Evolutionary conservation across 768 basidiomycete genomes (phyloP).

Genomic region (Sarcodon aspratus): DNA sequence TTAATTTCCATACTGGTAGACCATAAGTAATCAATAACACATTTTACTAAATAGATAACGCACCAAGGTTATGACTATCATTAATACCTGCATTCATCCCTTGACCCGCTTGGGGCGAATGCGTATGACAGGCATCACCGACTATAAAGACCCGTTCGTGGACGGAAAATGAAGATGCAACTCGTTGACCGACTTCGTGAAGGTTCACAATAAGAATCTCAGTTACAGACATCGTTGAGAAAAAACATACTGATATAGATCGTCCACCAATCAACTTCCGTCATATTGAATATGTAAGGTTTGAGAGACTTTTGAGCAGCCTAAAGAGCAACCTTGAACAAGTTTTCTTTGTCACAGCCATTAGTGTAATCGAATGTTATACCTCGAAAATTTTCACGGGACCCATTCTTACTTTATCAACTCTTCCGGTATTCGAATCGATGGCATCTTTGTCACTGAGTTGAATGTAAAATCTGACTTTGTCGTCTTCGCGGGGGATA

Average conservation of each 20-base stretch:
- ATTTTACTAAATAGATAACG: background rate
- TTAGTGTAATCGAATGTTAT: conserved; percentile 1
- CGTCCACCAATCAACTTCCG: conserved; percentile 62
- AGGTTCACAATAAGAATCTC: background rate
- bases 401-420: conserved; percentile 40
- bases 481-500: conserved; percentile 62
- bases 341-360: background rate
- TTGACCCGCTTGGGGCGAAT: conserved; percentile 34
- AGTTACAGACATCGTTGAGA: background rate
- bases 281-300: conserved; percentile 41
- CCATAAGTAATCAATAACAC: background rate
- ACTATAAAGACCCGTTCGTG: conserved; percentile 43
- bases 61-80: conserved; percentile 40
- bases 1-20: conserved; percentile 38
- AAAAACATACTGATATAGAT: conserved; percentile 47
- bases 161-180: conserved; percentile 37
- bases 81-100: conserved; percentile 45
- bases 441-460: conserved; percentile 32
- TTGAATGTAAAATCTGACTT: conserved; percentile 63
- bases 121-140: conserved; percentile 41
- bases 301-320: conserved; percentile 42
- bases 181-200: conserved; percentile 39
- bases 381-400: conserved; percentile 45
- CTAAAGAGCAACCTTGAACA: conserved; percentile 15
- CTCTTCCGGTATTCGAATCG: conserved; percentile 33